Percentiles rank a stretch among this genome's conserved stretches.
These are phyloP conservation scores for Penicillium lividum DNA, from an alignment of 495 filamentous ascomycete species.

Conservation along the genomic window DNA sequence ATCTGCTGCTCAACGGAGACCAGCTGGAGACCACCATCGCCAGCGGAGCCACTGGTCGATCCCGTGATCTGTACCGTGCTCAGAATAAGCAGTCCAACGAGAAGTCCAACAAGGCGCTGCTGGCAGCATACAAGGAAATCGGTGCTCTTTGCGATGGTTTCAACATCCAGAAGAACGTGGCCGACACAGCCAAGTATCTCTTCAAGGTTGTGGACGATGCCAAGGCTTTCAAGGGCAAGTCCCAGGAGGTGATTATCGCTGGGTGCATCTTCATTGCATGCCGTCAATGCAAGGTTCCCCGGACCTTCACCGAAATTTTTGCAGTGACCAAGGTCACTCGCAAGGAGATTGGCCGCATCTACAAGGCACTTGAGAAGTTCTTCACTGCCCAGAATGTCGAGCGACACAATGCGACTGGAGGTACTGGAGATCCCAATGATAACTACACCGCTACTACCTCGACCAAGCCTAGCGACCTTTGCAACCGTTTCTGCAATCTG, in stretches of 20 bases:
- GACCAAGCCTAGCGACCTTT: slow-evolving; percentile 82
- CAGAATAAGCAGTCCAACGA: slow-evolving; percentile 84
- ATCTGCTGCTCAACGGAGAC: slow-evolving; percentile 83
- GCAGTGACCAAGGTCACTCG: slow-evolving; percentile 89
- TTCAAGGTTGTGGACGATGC: slow-evolving; percentile 92
- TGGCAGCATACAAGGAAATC: slow-evolving; percentile 87
- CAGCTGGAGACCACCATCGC: slow-evolving; percentile 92
- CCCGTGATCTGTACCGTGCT: slow-evolving; percentile 78
- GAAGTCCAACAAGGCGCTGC: slow-evolving; percentile 77
- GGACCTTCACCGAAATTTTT: slow-evolving; percentile 92
- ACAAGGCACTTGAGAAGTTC: slow-evolving; percentile 90
- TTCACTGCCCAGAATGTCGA: slow-evolving; percentile 61
- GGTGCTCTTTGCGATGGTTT: slow-evolving; percentile 83
- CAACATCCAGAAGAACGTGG: slow-evolving; percentile 73
- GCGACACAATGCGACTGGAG: slow-evolving; percentile 53
- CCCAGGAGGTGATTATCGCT: slow-evolving; percentile 88
- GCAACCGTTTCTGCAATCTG: slow-evolving; percentile 82
- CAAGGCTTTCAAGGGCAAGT: slow-evolving; percentile 93
- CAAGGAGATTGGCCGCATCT: slow-evolving; percentile 95
- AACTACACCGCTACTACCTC: slow-evolving; percentile 73
- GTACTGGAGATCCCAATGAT: slow-evolving; percentile 49
- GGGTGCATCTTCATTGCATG: slow-evolving; percentile 97
- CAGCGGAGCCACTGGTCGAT: slow-evolving; percentile 70
- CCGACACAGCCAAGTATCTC: slow-evolving; percentile 86
- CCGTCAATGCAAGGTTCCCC: slow-evolving; percentile 79